Evolutionary conservation across 306 rosid species (phyloP).

Genomic region (Vigna angularis): DNA sequence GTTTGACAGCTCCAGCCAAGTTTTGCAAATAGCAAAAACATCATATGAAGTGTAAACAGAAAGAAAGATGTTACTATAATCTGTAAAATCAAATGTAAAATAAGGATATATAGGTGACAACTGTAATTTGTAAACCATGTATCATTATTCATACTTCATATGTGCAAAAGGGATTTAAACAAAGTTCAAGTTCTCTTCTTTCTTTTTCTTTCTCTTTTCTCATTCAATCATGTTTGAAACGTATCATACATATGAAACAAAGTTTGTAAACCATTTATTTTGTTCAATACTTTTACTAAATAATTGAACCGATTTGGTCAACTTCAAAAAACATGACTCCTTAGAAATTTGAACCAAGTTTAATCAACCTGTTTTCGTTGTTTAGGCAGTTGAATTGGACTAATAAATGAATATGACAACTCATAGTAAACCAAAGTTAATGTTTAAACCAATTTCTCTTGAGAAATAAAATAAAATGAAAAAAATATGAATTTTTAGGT

Average conservation of each 20-base stretch:
- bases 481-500: too few species aligned
- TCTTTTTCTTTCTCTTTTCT: too few species aligned
- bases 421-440: not conserved
- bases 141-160: slow-evolving; percentile 32
- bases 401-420: too few species aligned
- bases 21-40: slow-evolving; percentile 27
- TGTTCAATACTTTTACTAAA: too few species aligned
- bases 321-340: too few species aligned
- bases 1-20: slow-evolving; percentile 31
- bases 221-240: not conserved
- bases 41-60: slow-evolving; percentile 19
- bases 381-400: too few species aligned
- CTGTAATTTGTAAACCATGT: slow-evolving; percentile 49
- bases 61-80: not conserved
- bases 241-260: too few species aligned
- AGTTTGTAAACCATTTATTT: too few species aligned
- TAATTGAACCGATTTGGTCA: too few species aligned
- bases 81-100: slow-evolving; percentile 47
- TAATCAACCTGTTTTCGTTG: too few species aligned
- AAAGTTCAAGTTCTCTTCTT: slow-evolving; percentile 9
- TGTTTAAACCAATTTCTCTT: not conserved
- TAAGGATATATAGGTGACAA: slow-evolving; percentile 34
- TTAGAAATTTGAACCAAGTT: too few species aligned
- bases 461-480: not conserved
- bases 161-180: slow-evolving; percentile 17